phyloP scores from a whole-genome alignment of 2,329 filamentous ascomycete genomes.

The Lasiodiplodia theobromae region DNA sequence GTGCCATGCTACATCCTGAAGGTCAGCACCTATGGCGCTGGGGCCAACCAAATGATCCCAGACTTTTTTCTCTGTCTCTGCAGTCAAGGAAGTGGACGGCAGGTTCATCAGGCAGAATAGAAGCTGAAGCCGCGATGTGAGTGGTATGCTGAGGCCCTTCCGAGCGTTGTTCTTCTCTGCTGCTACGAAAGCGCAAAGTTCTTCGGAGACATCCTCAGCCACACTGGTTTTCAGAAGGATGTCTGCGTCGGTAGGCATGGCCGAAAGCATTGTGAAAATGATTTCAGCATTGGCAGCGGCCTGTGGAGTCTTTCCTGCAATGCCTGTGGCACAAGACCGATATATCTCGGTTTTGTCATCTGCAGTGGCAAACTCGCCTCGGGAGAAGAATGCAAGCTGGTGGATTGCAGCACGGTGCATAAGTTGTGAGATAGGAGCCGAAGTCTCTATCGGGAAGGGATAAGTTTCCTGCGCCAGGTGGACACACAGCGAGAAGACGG shows the following conservation, averaged over 20 bases:
- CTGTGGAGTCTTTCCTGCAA: conserved; percentile 67
- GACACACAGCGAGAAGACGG: conserved; percentile 64
- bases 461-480: conserved; percentile 77
- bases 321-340: conserved; percentile 71
- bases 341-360: conserved; percentile 70
- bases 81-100: conserved; percentile 67
- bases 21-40: conserved; percentile 63
- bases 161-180: conserved; percentile 34
- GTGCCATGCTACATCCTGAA: conserved; percentile 73
- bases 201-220: conserved; percentile 45
- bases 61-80: conserved; percentile 67
- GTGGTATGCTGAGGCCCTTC: conserved; percentile 34
- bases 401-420: conserved; percentile 69
- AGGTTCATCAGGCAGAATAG: conserved; percentile 65
- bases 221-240: conserved; percentile 42
- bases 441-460: conserved; percentile 63
- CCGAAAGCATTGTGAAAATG: conserved; percentile 37
- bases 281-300: conserved; percentile 78
- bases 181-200: conserved; percentile 47
- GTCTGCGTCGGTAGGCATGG: conserved; percentile 29
- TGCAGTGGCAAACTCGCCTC: conserved; percentile 56
- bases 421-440: conserved; percentile 64
- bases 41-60: conserved; percentile 78
- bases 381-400: conserved; percentile 68
- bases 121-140: conserved; percentile 58